Evolutionary conservation across 345 rosid species (phyloP).

Genomic region (Kandelia obovata): DNA sequence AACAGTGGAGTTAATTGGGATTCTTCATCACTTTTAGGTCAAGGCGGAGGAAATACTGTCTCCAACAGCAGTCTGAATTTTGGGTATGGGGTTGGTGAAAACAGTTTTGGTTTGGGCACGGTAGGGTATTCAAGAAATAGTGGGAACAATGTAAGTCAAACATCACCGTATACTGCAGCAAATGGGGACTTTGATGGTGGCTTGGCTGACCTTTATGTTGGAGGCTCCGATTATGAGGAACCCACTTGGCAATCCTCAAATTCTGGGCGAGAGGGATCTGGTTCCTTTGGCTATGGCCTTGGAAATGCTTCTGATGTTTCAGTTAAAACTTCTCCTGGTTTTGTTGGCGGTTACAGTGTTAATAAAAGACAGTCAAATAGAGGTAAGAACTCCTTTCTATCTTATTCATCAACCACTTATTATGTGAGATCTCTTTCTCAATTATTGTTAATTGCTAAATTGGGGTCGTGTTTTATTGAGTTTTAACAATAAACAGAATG

Average conservation of each 20-base stretch:
- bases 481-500: not conserved
- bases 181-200: slow-evolving; percentile 46
- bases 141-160: slow-evolving; percentile 36
- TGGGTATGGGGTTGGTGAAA: slow-evolving; percentile 56
- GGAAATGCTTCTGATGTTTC: slow-evolving; percentile 48
- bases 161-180: slow-evolving; percentile 47
- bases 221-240: slow-evolving; percentile 54
- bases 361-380: slow-evolving; percentile 70
- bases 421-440: slow-evolving; percentile 2
- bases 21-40: slow-evolving; percentile 48
- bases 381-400: slow-evolving; percentile 38
- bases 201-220: slow-evolving; percentile 43
- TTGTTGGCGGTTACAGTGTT: slow-evolving; percentile 64
- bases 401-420: slow-evolving; percentile 3
- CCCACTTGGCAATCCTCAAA: slow-evolving; percentile 55
- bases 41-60: slow-evolving; percentile 47
- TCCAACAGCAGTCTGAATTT: slow-evolving; percentile 41
- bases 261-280: slow-evolving; percentile 48
- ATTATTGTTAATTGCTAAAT: not conserved
- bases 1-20: slow-evolving; percentile 46
- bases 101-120: slow-evolving; percentile 41
- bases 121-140: slow-evolving; percentile 53
- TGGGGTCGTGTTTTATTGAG: not conserved
- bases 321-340: slow-evolving; percentile 56
- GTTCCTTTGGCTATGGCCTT: slow-evolving; percentile 48